These are phyloP conservation scores for Penicillium flavigenum DNA, from an alignment of 495 filamentous ascomycete genomes.

Conservation along the genomic window DNA sequence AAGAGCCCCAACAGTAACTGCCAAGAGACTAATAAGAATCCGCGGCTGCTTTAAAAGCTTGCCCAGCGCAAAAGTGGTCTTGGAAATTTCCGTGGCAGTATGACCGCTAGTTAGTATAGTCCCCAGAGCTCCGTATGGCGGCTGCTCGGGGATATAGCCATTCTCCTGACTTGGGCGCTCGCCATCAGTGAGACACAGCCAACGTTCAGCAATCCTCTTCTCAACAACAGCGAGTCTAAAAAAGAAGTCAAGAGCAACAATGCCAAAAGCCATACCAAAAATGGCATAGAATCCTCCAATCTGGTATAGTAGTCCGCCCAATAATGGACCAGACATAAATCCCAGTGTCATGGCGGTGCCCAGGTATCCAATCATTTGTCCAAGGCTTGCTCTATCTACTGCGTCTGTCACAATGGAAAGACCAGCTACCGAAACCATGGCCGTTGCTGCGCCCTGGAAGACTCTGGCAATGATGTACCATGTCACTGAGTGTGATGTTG, in stretches of 20 bases:
- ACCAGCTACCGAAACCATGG: conserved; percentile 66
- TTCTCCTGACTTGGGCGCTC: conserved; percentile 12
- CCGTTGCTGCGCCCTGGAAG: conserved; percentile 67
- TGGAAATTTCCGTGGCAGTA: background rate
- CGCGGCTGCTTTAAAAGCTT: conserved; percentile 18
- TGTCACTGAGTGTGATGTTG: conserved; percentile 58
- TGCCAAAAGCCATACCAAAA: conserved; percentile 62
- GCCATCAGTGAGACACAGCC: conserved; percentile 32
- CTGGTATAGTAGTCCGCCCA: conserved; percentile 70
- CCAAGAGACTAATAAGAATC: conserved; percentile 22
- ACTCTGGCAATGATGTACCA: conserved; percentile 62
- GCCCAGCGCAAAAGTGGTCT: conserved; percentile 1
- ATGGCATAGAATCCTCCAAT: conserved; percentile 64
- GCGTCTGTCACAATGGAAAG: conserved; percentile 72
- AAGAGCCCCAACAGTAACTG: conserved; percentile 18
- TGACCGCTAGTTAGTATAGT: background rate
- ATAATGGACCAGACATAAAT: conserved; percentile 62
- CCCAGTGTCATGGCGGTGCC: conserved; percentile 62
- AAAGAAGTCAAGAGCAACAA: conserved; percentile 61
- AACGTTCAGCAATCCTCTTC: conserved; percentile 65
- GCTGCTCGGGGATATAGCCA: conserved; percentile 8
- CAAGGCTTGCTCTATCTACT: conserved; percentile 57
- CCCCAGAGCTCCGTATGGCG: conserved; percentile 9
- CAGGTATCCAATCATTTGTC: conserved; percentile 67
- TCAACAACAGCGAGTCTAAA: conserved; percentile 64